Evolutionary conservation across 148 eudicot genomes (phyloP).

Genomic region (Drosera capensis): DNA sequence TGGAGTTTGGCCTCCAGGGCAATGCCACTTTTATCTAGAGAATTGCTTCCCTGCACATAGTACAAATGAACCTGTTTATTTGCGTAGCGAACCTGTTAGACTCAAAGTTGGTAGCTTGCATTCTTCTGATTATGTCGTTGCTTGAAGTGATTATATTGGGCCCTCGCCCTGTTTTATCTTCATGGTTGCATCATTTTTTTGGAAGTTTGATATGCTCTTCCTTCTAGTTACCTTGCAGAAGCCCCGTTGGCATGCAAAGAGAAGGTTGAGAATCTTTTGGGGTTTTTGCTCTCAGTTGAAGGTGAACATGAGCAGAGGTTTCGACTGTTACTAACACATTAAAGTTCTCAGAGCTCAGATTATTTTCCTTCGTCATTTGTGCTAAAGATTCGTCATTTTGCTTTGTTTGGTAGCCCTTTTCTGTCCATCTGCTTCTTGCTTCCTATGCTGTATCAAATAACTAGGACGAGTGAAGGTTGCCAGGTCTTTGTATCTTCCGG

Average conservation of each 20-base stretch:
- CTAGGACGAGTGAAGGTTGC: slow-evolving; percentile 61
- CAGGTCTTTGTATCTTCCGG: slow-evolving; percentile 46
- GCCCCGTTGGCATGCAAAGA: slow-evolving; percentile 58
- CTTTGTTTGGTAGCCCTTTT: slow-evolving; percentile 63
- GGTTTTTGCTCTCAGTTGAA: slow-evolving; percentile 64
- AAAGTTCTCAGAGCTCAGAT: neutral
- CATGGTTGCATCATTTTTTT: neutral
- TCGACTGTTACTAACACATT: neutral
- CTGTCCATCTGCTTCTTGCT: slow-evolving; percentile 62
- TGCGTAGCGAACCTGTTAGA: too few species aligned
- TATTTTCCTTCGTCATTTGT: slow-evolving; percentile 1
- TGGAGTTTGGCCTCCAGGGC: too few species aligned
- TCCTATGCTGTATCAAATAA: slow-evolving; percentile 79
- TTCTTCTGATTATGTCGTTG: neutral
- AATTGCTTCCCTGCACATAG: too few species aligned
- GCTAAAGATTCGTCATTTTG: slow-evolving; percentile 7
- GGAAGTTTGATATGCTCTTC: slow-evolving; percentile 3
- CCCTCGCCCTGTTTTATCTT: neutral
- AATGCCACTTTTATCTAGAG: too few species aligned
- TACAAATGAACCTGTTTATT: too few species aligned
- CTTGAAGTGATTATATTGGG: neutral
- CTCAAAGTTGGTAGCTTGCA: neutral
- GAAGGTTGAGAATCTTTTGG: slow-evolving; percentile 53
- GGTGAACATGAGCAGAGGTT: slow-evolving; percentile 76
- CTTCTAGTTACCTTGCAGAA: slow-evolving; percentile 78